phyloP scores from a whole-genome alignment of 1,284 basidiomycete species.

The Coniferiporia weirii region DNA sequence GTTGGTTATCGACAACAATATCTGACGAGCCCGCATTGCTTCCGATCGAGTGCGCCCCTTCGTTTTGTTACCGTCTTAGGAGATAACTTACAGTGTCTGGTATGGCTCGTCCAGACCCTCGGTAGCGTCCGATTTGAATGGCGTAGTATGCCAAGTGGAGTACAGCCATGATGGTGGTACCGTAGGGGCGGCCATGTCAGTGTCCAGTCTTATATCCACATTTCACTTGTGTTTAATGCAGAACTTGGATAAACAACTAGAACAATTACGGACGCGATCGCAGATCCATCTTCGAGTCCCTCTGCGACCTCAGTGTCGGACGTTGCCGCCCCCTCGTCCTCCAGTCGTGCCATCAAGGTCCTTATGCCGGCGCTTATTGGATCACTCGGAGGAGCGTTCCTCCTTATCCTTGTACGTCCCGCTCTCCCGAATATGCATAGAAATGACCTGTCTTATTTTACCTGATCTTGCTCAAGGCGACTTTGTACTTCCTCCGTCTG shows the following conservation, averaged over 20 bases:
- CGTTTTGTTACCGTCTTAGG: not conserved
- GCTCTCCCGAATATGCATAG: not conserved
- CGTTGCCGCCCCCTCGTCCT: conserved; percentile 1
- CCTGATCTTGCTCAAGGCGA: conserved; percentile 1
- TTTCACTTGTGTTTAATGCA: not conserved
- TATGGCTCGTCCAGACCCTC: not conserved
- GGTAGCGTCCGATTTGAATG: not conserved
- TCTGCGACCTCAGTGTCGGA: not conserved
- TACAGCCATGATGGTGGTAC: conserved; percentile 7
- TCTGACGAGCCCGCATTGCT: conserved; percentile 1
- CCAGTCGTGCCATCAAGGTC: conserved; percentile 7
- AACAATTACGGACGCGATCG: not conserved
- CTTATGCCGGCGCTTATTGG: conserved; percentile 14
- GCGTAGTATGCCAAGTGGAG: conserved; percentile 12
- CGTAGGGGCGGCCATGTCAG: conserved; percentile 8
- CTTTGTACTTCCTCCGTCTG: conserved; percentile 12
- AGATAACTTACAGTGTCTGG: not conserved
- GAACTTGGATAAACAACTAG: not conserved
- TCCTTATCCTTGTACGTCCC: conserved; percentile 13
- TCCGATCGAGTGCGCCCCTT: conserved; percentile 9
- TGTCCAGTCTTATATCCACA: not conserved
- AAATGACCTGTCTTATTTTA: not conserved
- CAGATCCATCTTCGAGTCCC: not conserved
- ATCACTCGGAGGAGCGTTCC: conserved; percentile 12
- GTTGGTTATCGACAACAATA: conserved; percentile 5